Conservation (phyloP, 2,329 filamentous ascomycete genomes). For the Colletotrichum tamarilloi region DNA sequence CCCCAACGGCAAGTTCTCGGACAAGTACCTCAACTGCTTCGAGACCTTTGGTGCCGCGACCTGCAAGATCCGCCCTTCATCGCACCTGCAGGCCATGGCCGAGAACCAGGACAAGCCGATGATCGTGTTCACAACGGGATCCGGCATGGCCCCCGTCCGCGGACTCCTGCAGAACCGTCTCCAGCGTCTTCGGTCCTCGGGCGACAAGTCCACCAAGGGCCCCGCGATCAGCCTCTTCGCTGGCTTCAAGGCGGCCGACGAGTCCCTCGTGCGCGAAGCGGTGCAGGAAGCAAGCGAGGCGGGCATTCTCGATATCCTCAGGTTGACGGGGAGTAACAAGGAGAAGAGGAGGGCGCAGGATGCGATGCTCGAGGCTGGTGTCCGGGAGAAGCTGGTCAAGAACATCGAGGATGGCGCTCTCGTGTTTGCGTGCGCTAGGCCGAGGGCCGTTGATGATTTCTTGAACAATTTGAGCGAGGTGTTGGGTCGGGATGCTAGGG, state of each 20-base stretch:
- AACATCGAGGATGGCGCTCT: constrained; percentile 23
- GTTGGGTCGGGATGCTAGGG: constrained; percentile 28
- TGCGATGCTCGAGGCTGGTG: constrained; percentile 25
- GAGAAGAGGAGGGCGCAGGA: constrained; percentile 30
- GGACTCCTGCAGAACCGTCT: constrained; percentile 26
- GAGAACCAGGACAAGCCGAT: constrained; percentile 17
- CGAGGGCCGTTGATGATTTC: constrained; percentile 30
- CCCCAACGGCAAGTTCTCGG: constrained; percentile 16
- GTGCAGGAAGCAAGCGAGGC: constrained; percentile 26
- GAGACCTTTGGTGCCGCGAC: constrained; percentile 20
- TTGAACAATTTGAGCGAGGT: constrained; percentile 27
- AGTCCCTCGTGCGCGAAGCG: constrained; percentile 26
- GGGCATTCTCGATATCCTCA: constrained; percentile 22
- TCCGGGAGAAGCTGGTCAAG: constrained; percentile 20
- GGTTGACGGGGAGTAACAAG: constrained; percentile 18
- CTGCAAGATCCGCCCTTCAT: constrained; percentile 29
- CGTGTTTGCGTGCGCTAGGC: constrained; percentile 33
- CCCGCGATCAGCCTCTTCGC: constrained; percentile 32
- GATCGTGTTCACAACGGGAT: constrained; percentile 32
- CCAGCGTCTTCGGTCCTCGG: not conserved
- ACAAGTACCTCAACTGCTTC: constrained; percentile 25
- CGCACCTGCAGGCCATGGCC: constrained; percentile 17
- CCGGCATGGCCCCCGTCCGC: constrained; percentile 31
- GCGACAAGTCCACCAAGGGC: not conserved
- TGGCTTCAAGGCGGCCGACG: constrained; percentile 28